Base-by-base conservation (phyloP, 2,329 filamentous ascomycete species). In the Grosmannia clavigera region DNA sequence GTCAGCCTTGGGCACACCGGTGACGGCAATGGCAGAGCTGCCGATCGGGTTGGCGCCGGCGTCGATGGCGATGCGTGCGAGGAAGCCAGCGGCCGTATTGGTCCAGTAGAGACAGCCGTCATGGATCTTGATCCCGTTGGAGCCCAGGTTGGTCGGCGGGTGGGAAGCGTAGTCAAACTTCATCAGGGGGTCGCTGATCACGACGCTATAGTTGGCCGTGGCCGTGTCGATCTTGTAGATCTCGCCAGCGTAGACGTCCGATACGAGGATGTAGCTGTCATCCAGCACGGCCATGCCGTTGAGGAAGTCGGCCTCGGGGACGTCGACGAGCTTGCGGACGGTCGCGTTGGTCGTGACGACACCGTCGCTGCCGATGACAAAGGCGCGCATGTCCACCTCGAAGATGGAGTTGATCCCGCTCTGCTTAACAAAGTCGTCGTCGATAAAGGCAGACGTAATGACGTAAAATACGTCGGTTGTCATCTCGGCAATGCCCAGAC, bases 401-500 rank as follows among this genome's bases (percentile, higher is more conserved):
- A 61, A 68, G 43, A 71, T 61, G 9, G 65, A 58, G 61, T 62
- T 67, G 2, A 61, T 61, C n/a, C 64, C 65, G 16, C 58, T 61
- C 11, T 60, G 55, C 35, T 57, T 59, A 6, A 63, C 60, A 7
- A 60, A 59, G 1, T 64, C 66, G 27, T 46, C 12, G 16, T 67
- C 64, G 25, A 65, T 64, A 46, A 66, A 63, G 27, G 64, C 66
- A 10, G 66, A 66, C 7, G 66, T 63, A 14, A 68, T 62, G 7
- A 73, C 68, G 12, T 71, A 71, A 59, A 69, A 73, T 25, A 70
- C 63, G 38, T 74, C 68, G 2, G 64, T 59, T 7, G 63, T 52
- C 3, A 69, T 61, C 63, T 75, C 70, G 5, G 70, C 69, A n/a
- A 76, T 73, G 1, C 72, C 72, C 2, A 70, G 62, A 12, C 73